Base-by-base conservation (phyloP, 176 grass and related monocot species). In the Raddia distichophylla region DNA sequence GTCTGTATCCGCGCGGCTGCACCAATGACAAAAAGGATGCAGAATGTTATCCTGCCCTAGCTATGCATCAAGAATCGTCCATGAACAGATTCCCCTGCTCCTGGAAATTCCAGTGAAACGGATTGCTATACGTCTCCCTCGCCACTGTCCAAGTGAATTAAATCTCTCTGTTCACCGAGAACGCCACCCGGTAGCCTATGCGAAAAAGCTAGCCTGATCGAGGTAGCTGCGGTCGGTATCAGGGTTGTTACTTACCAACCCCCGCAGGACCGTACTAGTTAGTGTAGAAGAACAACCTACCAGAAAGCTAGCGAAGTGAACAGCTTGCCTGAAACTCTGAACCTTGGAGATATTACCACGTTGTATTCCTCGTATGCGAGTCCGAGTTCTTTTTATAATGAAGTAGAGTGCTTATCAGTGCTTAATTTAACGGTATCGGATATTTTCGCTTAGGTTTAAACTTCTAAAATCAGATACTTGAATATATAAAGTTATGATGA, bases 191-290 rank as follows among this genome's bases (percentile, higher is more conserved):
- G 85, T 87, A 15, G 20, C 42, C 18, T 59, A 60, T 68, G 50
- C 27, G 27, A 27, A 46, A 45, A 48, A 8, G 35, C 19, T 7
- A 49, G 55, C 67, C 67, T 32, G 22, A 74, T 14, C 59, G 27
- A 14, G 34, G 35, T 62, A 10, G 59, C 54, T n/a, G 80, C 51
- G 6, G 76, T 85, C 77, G 14, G 82, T 65, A 3, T 81, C 87
- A 6, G 11, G 22, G 77, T 76, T 71, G 87, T 80, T 85, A 71
- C 48, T 64, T 58, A 85, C 71, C 64, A 50, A 85, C 77, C 49
- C 82, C 82, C 18, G 59, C 37, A 5, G 37, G 37, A 0, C 37
- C 37, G 47, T 88, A 74, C 75, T 54, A 84, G 71, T 71, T 60
- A 52, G 27, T 27, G 27, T 73, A 48, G 13, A 67, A 67, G 49